Evolutionary conservation across 495 filamentous ascomycete genomes (phyloP).

Genomic region (Daldinia grandis): DNA sequence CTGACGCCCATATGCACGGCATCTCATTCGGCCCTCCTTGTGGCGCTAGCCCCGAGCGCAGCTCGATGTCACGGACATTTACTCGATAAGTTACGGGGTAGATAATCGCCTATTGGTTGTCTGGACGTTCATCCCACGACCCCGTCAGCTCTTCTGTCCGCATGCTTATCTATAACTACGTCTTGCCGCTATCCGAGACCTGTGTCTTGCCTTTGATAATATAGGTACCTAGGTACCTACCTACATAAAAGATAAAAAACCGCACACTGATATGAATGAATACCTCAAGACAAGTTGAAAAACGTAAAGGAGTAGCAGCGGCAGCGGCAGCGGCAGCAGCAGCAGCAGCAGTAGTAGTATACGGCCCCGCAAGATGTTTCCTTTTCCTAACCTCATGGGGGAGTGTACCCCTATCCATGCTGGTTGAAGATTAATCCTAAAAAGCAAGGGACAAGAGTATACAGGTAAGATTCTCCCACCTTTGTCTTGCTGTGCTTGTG

Average conservation of each 20-base stretch:
- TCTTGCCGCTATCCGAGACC: background rate
- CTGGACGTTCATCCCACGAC: background rate
- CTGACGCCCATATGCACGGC: constrained; percentile 5
- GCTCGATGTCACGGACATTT: constrained; percentile 25
- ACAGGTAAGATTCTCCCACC: background rate
- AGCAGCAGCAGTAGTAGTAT: background rate
- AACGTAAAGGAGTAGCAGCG: background rate
- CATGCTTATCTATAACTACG: background rate
- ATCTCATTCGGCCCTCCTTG: constrained; percentile 12
- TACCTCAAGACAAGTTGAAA: background rate
- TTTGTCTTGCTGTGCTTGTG: background rate
- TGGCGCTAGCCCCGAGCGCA: background rate
- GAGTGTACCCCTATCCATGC: background rate
- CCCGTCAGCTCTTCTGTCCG: background rate
- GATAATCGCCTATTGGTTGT: background rate
- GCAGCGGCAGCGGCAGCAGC: background rate
- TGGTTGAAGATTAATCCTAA: background rate
- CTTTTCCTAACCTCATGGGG: background rate
- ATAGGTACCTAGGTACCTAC: background rate
- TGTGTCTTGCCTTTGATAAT: background rate
- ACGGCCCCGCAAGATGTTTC: background rate
- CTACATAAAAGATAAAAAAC: too few relatives aligned
- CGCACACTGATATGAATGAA: background rate
- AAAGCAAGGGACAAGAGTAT: constrained; percentile 4
- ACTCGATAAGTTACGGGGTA: constrained; percentile 10